A percentile compares a stretch with the other conserved stretches of the same genome.
Conservation (phyloP, 192 early-diverging fungal species). For the Chytriomyces sp. region DNA sequence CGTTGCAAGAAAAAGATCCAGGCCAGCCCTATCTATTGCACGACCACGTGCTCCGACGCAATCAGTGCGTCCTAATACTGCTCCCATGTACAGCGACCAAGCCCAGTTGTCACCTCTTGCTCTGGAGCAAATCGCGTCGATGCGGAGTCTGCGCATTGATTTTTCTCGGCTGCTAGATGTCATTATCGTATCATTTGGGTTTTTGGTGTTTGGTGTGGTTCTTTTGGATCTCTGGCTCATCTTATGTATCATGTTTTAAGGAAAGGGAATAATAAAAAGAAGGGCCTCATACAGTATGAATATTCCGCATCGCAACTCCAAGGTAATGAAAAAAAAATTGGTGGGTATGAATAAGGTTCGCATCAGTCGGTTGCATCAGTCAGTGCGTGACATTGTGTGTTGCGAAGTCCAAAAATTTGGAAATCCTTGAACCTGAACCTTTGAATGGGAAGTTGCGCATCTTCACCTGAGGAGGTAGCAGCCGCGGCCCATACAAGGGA, state of each 20-base stretch:
- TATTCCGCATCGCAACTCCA: no score
- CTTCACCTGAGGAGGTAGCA: conserved; percentile 30
- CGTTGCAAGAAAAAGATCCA: neutral
- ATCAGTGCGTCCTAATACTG: neutral
- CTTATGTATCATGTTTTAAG: neutral
- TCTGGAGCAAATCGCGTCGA: neutral
- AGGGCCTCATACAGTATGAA: neutral
- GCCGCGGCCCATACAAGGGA: conserved; percentile 55
- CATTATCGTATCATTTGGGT: neutral
- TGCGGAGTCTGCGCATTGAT: neutral
- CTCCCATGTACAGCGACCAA: neutral
- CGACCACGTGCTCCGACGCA: neutral
- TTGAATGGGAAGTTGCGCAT: conserved; percentile 42
- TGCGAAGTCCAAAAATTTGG: no score
- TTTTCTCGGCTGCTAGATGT: conserved; percentile 5
- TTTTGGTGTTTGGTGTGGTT: neutral
- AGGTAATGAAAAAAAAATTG: no score
- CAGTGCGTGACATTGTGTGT: no score
- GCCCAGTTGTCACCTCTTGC: neutral
- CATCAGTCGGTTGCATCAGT: no score
- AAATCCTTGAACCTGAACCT: neutral
- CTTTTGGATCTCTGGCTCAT: conserved; percentile 3
- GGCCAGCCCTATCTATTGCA: neutral
- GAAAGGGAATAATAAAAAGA: neutral
- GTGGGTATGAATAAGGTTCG: no score